Evolutionary conservation across 768 basidiomycete genomes (phyloP).

Genomic region (Termitomyces bulborhizus): DNA sequence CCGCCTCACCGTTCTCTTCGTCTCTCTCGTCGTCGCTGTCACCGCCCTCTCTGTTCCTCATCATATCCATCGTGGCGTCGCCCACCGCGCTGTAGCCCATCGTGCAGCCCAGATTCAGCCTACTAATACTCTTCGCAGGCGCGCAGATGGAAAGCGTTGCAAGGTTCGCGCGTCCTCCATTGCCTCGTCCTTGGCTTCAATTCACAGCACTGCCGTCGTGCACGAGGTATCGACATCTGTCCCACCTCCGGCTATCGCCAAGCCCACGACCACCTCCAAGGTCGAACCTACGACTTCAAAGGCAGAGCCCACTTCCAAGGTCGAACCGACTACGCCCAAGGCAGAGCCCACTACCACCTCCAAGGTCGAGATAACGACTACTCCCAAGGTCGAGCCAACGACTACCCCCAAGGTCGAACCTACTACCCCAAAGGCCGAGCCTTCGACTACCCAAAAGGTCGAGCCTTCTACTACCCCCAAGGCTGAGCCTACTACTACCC

Average conservation of each 20-base stretch:
- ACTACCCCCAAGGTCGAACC: constrained; percentile 6
- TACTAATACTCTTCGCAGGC: constrained; percentile 17
- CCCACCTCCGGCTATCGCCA: neutral
- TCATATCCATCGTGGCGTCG: constrained; percentile 37
- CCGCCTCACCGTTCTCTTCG: constrained; percentile 13
- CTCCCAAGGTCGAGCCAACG: constrained; percentile 7
- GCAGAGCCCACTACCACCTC: neutral
- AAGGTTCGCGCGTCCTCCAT: constrained; percentile 25
- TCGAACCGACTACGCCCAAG: constrained; percentile 11
- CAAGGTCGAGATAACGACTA: constrained; percentile 1
- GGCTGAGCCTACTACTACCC: neutral
- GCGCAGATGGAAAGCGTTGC: constrained; percentile 31
- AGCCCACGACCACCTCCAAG: neutral
- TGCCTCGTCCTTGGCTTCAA: constrained; percentile 11
- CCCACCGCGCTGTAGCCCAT: constrained; percentile 33
- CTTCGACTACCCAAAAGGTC: constrained; percentile 1
- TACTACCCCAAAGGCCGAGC: constrained; percentile 5
- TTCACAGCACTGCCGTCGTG: constrained; percentile 8
- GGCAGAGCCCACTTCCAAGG: constrained; percentile 1
- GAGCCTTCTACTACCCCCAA: constrained; percentile 12
- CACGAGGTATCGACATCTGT: neutral
- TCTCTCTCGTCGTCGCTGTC: constrained; percentile 29
- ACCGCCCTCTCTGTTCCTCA: constrained; percentile 36
- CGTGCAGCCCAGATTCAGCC: constrained; percentile 18
- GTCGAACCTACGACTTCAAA: constrained; percentile 12